Base-by-base conservation (phyloP, 2,329 filamentous ascomycete genomes). In the Talaromyces sp. region DNA sequence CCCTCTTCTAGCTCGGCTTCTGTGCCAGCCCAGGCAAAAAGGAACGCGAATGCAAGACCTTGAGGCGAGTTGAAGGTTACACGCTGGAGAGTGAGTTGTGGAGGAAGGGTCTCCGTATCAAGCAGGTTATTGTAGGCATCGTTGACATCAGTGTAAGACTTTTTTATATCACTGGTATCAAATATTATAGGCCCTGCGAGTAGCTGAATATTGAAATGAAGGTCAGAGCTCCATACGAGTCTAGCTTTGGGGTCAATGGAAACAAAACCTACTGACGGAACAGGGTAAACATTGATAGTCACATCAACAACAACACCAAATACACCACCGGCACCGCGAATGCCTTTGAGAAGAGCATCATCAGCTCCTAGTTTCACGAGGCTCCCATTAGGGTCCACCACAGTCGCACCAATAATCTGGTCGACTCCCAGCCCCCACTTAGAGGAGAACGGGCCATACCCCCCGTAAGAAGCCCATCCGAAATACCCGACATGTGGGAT, bases 391-490 rank as follows among this genome's bases (percentile, higher is more conserved):
- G 54, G 39, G 14, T 56, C 47, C 1, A 63, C 52, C 1, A 65
- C 19, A 2, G 40, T 58, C 0, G 62, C 62, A 0, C 61, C 65
- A 1, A 75, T 35, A 14, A 76, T 73, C 55, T 75, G 69, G 49
- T 76, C 73, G 8, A 66, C 65, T 0, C 72, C 72, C 0, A 75
- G 49, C 3, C 74, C 73, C 48, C 60, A 67, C 2, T 45, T 39
- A 1, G 59, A 52, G 2, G 61, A 59, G 19, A 70, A 64, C 0
- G 65, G 57, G 2, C 72, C 73, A 50, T 74, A 74, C 1, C 72
- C 72, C 4, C 71, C 73, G 8, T 64, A 61, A 8, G 62, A 67
- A 8, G 68, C 65, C 72, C 73, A 76, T 1, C 71, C 69, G 1
- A 68, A 62, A 35, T 68, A 73, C 7, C 71, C 73, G 2, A 75